Conservation (phyloP, 2,329 filamentous ascomycete genomes). For the Ilyonectria robusta region DNA sequence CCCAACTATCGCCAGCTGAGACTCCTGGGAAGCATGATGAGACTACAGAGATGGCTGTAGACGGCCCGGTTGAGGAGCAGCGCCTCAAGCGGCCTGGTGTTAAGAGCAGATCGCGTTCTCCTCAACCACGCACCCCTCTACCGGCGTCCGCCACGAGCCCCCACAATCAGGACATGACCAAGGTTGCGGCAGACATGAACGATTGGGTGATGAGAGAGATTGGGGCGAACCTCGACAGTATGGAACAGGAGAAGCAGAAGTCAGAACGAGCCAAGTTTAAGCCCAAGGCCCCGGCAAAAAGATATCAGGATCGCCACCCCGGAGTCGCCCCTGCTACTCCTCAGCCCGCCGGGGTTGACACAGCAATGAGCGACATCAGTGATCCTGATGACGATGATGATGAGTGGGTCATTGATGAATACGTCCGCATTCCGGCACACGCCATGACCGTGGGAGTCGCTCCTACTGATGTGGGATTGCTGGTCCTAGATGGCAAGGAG, state of each 20-base stretch:
- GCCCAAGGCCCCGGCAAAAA: slow-evolving; percentile 68
- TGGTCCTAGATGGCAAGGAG: slow-evolving; percentile 71
- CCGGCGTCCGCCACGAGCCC: slow-evolving; percentile 52
- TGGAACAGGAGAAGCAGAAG: slow-evolving; percentile 59
- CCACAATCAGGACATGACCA: slow-evolving; percentile 62
- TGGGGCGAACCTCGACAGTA: slow-evolving; percentile 64
- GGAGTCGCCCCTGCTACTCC: slow-evolving; percentile 44
- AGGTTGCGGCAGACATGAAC: slow-evolving; percentile 69
- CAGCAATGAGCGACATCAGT: slow-evolving; percentile 57
- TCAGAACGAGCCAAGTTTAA: slow-evolving; percentile 60
- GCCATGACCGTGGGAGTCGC: slow-evolving; percentile 62
- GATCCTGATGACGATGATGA: slow-evolving; percentile 65
- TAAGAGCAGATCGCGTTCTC: slow-evolving; percentile 44
- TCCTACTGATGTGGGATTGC: slow-evolving; percentile 67
- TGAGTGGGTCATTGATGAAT: slow-evolving; percentile 73
- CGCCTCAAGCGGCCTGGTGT: slow-evolving; percentile 54
- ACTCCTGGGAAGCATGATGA: slow-evolving; percentile 14
- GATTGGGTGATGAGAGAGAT: slow-evolving; percentile 72
- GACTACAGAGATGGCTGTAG: slow-evolving; percentile 18
- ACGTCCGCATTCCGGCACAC: slow-evolving; percentile 71
- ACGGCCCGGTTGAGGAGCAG: slow-evolving; percentile 38
- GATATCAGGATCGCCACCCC: slow-evolving; percentile 71
- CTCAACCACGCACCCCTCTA: slow-evolving; percentile 48
- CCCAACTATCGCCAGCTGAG: slow-evolving; percentile 27
- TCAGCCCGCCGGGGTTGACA: slow-evolving; percentile 48